phyloP scores from a whole-genome alignment of 805 yeast species.

The Sungouiozyma intestinalis region DNA sequence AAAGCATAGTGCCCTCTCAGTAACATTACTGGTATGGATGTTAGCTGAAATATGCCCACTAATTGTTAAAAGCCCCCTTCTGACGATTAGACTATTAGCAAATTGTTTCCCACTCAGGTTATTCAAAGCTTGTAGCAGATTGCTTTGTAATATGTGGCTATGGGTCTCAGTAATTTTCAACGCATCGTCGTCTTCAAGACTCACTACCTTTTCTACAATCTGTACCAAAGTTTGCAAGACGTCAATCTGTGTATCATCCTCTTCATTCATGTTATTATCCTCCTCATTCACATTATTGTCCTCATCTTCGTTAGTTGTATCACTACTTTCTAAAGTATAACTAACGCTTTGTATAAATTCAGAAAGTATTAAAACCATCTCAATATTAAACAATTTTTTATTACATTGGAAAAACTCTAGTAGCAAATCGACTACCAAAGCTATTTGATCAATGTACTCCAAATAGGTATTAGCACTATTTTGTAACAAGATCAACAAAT shows the following conservation, averaged over 20 bases:
- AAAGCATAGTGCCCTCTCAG: constrained; percentile 13
- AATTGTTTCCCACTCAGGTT: constrained; percentile 12
- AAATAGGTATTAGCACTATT: constrained; percentile 7
- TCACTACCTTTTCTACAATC: constrained; percentile 13
- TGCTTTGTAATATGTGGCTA: constrained; percentile 10
- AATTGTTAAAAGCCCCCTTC: constrained; percentile 21
- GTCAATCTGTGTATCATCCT: constrained; percentile 18
- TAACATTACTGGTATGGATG: constrained; percentile 11
- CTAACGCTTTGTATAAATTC: constrained; percentile 8
- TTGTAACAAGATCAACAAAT: constrained; percentile 11
- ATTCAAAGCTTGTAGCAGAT: constrained; percentile 12
- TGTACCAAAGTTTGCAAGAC: constrained; percentile 13
- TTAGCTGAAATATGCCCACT: constrained; percentile 24
- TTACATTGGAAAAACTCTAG: constrained; percentile 12
- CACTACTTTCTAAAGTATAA: constrained; percentile 6
- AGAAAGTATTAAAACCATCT: constrained; percentile 9
- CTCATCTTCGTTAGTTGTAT: constrained; percentile 3
- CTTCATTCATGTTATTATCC: constrained; percentile 9
- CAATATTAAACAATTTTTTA: constrained; percentile 2
- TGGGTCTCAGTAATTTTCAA: constrained; percentile 7
- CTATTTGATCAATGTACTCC: constrained; percentile 10
- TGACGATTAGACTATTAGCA: constrained; percentile 21
- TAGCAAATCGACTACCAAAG: constrained; percentile 16
- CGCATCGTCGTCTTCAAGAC: constrained; percentile 6
- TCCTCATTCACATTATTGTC: constrained; percentile 2